phyloP scores from a whole-genome alignment of 2,329 filamentous ascomycete genomes.

The Xylariaceae sp. region DNA sequence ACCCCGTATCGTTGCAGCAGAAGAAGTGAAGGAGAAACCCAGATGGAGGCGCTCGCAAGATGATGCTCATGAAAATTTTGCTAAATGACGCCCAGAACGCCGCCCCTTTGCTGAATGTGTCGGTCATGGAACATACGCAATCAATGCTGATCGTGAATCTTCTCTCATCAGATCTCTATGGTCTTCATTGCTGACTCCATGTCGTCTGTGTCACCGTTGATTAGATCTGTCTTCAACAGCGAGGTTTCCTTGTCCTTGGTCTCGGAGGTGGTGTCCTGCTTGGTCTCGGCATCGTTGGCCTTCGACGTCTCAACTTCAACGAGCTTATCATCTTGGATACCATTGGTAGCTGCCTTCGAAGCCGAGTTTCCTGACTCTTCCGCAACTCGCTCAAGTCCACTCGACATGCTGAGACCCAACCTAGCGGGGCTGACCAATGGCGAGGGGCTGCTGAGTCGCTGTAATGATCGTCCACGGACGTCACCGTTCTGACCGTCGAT shows the following conservation, averaged over 20 bases:
- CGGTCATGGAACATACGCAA: slow-evolving; percentile 26
- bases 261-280: slow-evolving; percentile 24
- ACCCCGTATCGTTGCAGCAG: background rate
- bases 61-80: slow-evolving; percentile 19
- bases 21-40: slow-evolving; percentile 9
- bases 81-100: slow-evolving; percentile 26
- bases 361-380: slow-evolving; percentile 52
- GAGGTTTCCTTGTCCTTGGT: slow-evolving; percentile 36
- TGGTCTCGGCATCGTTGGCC: slow-evolving; percentile 39
- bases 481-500: slow-evolving; percentile 48
- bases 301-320: slow-evolving; percentile 53
- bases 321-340: slow-evolving; percentile 44
- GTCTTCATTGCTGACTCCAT: slow-evolving; percentile 54
- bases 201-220: slow-evolving; percentile 41
- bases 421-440: slow-evolving; percentile 60
- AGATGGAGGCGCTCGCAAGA: slow-evolving; percentile 9
- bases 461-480: slow-evolving; percentile 64
- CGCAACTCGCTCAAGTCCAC: slow-evolving; percentile 67
- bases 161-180: slow-evolving; percentile 50
- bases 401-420: slow-evolving; percentile 61
- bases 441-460: slow-evolving; percentile 61
- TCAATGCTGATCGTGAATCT: slow-evolving; percentile 27
- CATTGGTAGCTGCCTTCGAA: slow-evolving; percentile 28
- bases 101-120: slow-evolving; percentile 26
- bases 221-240: slow-evolving; percentile 27